Evolutionary conservation across 2,329 filamentous ascomycete genomes (phyloP), one percentile per base, ranked within the genome.

Genomic region (Chaetomium sp.): DNA sequence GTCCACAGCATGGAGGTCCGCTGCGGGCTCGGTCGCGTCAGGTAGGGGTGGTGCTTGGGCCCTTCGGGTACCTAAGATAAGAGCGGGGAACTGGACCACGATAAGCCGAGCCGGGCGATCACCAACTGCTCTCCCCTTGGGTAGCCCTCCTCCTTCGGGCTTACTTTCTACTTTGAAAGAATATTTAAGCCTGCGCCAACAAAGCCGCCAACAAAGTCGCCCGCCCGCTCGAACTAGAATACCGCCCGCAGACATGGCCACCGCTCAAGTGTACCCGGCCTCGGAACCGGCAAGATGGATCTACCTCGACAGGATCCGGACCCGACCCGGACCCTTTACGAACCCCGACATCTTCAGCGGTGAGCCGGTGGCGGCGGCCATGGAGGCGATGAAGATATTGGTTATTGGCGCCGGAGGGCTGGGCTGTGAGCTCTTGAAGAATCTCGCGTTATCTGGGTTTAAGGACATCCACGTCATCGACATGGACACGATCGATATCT

Each of bases 401-500:
- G 70, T 73, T 16, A 97, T 93, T 70, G 95, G 95, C 64, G 95
- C 95, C 65, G 95, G 95, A 67, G 95, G 95, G 12, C 79, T 99
- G 65, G 95, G 95, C 70, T 99, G 95, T 73, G 95, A 99, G 76
- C 96, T 99, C 53, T 82, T 99, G 60, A 99, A 99, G 81, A 92
- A 99, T 74, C 84, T 99, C 38, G 95, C 95, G 50, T 84, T 99
- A 60, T 97, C 94, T 1, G 93, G 93, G 31, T 99, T 99, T 81
- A 96, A 91, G 77, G 87, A 97, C 73, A 97, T 99, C 70, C 93
- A 99, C 80, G 95, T 99, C 65, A 98, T 99, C 72, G 95, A 99
- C 79, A 99, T 99, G 95, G 93, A 99, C 78, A 99, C 94, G 1
- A 99, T 99, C 77, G 95, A 99, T 75, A 94, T 99, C 66, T 97